Percentiles rank a stretch among this genome's conserved stretches.
Conservation (phyloP, 148 eudicot species). For the Chenopodium suecicum region DNA sequence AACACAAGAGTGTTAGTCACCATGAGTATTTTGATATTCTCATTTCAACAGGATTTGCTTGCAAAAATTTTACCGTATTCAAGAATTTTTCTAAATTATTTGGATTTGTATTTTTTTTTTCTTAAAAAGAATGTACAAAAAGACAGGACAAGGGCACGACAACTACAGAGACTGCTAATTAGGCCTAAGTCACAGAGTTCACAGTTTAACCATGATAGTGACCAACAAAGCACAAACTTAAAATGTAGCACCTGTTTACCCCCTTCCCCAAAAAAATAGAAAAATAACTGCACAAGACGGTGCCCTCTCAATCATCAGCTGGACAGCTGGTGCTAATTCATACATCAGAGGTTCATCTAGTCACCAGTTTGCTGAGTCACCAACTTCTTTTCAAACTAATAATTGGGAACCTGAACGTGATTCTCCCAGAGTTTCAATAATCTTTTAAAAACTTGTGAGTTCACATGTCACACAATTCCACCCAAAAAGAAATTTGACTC, state of each 20-base stretch:
- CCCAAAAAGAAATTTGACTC: background rate
- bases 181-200: background rate
- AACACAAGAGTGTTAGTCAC: background rate
- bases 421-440: background rate
- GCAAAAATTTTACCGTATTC: background rate
- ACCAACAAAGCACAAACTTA: background rate
- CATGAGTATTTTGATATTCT: background rate
- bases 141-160: no score
- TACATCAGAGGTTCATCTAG: background rate
- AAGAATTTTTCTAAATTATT: background rate
- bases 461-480: background rate
- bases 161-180: background rate
- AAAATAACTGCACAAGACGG: no score
- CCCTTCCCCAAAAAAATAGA: no score
- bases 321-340: background rate
- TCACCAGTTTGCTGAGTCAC: background rate
- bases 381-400: background rate
- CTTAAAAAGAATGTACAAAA: background rate
- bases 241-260: background rate
- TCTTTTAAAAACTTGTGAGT: background rate
- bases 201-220: no score
- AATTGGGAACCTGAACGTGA: background rate
- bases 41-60: background rate
- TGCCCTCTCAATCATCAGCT: no score
- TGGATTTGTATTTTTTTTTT: background rate